Evolutionary conservation across 208 protist genomes (phyloP).

Genomic region (Herpetomonas muscarum): DNA sequence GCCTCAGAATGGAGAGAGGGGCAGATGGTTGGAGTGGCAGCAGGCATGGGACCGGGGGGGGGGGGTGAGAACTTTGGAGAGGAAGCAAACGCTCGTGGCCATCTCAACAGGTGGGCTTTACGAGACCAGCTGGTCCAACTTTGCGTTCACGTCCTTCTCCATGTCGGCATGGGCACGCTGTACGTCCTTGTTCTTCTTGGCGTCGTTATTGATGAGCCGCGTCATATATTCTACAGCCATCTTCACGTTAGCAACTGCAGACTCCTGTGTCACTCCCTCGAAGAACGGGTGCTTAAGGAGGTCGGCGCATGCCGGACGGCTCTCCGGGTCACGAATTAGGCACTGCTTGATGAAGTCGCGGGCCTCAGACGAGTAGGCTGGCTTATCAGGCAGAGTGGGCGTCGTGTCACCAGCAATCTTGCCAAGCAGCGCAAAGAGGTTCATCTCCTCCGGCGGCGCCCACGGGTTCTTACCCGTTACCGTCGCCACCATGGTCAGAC

Average conservation of each 20-base stretch:
- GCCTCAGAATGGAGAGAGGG: too few relatives aligned
- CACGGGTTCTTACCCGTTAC: constrained; percentile 84
- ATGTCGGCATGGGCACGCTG: constrained; percentile 51
- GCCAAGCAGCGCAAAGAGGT: constrained; percentile 77
- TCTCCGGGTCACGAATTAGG: constrained; percentile 67
- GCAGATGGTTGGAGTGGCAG: too few relatives aligned
- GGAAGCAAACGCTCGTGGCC: too few relatives aligned
- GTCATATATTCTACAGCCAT: constrained; percentile 84
- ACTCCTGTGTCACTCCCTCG: constrained; percentile 54
- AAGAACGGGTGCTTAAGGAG: constrained; percentile 82
- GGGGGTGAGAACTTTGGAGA: too few relatives aligned
- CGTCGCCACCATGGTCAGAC: constrained; percentile 82
- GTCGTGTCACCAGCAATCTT: constrained; percentile 77
- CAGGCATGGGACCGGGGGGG: too few relatives aligned
- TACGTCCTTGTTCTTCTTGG: constrained; percentile 53
- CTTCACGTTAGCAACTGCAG: constrained; percentile 73
- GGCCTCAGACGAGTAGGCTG: constrained; percentile 57
- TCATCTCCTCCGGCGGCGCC: constrained; percentile 85
- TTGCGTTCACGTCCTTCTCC: constrained; percentile 59
- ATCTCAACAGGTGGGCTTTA: constrained; percentile 14
- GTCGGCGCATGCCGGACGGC: constrained; percentile 56
- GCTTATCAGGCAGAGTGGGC: constrained; percentile 57
- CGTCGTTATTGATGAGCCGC: constrained; percentile 72
- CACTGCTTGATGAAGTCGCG: constrained; percentile 77
- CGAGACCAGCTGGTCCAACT: constrained; percentile 62